A percentile compares a stretch with the other conserved stretches of the same genome.
Evolutionary conservation across 345 rosid genomes (phyloP).

Genomic region (Punica granatum): DNA sequence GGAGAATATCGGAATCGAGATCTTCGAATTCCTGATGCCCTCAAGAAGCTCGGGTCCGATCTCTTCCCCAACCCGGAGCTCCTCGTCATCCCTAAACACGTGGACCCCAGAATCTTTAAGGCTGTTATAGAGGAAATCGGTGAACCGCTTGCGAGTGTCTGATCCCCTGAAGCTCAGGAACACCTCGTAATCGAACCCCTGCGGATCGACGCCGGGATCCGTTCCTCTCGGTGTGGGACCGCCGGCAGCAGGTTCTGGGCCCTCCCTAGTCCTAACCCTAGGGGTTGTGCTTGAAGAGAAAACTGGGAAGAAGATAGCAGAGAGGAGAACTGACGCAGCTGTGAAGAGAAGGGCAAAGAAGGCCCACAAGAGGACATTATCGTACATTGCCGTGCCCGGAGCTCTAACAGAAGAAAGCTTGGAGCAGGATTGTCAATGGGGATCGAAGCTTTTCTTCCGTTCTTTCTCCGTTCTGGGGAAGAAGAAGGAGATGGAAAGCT

Average conservation of each 20-base stretch:
- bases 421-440: background rate
- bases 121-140: background rate
- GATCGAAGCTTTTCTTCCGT: too few species aligned
- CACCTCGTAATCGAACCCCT: background rate
- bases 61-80: background rate
- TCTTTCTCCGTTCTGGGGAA: too few species aligned
- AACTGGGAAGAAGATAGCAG: background rate
- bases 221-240: background rate
- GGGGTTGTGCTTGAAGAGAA: too few species aligned
- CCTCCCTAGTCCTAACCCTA: background rate
- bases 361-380: too few species aligned
- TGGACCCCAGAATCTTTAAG: background rate
- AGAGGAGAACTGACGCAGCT: background rate
- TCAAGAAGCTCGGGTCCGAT: background rate
- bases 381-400: too few species aligned
- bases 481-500: background rate
- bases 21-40: background rate
- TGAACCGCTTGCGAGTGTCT: background rate
- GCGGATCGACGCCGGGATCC: background rate
- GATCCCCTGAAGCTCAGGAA: background rate
- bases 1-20: constrained; percentile 1
- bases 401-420: background rate
- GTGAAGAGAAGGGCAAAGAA: too few species aligned
- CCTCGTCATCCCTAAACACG: background rate
- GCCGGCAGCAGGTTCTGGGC: background rate